Conservation (phyloP, 139 green algal genomes). For the Microglena sp. region DNA sequence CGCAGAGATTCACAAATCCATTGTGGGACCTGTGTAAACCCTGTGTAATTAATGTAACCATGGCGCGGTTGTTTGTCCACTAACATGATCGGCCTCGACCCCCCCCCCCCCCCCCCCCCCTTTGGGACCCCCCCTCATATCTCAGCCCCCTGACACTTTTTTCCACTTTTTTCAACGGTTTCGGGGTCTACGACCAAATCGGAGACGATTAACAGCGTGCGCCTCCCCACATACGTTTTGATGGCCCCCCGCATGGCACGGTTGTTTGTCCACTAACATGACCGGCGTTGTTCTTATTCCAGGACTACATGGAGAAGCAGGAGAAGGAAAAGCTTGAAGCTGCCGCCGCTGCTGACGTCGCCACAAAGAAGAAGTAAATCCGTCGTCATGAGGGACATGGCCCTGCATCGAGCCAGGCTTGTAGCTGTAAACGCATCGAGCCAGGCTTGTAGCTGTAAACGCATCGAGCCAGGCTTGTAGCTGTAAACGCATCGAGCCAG, state of each 20-base stretch:
- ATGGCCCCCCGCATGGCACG: background rate
- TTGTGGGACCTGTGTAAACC: background rate
- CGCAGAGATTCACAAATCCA: background rate
- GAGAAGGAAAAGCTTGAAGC: constrained; percentile 8
- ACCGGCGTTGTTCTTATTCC: background rate
- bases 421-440: too few relatives aligned
- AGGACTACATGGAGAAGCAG: constrained; percentile 15
- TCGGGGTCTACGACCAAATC: background rate
- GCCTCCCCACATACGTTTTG: background rate
- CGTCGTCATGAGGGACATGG: too few relatives aligned
- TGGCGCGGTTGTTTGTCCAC: background rate
- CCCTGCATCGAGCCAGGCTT: too few relatives aligned
- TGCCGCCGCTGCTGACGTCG: background rate
- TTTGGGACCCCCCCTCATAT: too few relatives aligned
- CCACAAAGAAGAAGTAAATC: background rate
- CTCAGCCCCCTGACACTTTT: too few relatives aligned
- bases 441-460: too few relatives aligned
- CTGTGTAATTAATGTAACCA: too few relatives aligned
- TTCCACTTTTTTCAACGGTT: background rate
- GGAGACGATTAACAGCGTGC: background rate
- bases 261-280: background rate
- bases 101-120: too few relatives aligned
- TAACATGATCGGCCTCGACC: background rate
- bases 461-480: too few relatives aligned
- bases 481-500: too few relatives aligned